phyloP scores from a whole-genome alignment of 2,329 filamentous ascomycete species.

The Diaporthe sp. region DNA sequence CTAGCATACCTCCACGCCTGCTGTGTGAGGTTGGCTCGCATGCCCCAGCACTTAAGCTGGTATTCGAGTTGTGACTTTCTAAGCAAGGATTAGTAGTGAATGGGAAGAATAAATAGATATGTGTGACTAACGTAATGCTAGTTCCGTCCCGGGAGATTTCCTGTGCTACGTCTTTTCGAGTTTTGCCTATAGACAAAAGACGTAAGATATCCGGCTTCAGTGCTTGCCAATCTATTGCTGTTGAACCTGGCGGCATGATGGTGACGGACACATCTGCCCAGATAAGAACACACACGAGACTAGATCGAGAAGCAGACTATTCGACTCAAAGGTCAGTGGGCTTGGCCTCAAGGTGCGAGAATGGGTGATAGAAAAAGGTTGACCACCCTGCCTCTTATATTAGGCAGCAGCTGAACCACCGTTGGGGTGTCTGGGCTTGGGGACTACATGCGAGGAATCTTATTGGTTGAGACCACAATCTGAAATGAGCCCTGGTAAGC shows the following conservation, averaged over 20 bases:
- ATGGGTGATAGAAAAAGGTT: too few relatives aligned
- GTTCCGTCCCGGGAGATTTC: background rate
- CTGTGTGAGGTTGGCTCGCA: background rate
- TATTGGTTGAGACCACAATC: background rate
- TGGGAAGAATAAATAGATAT: too few relatives aligned
- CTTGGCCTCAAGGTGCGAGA: too few relatives aligned
- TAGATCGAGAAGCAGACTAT: too few relatives aligned
- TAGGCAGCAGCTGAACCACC: too few relatives aligned
- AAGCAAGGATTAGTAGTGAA: background rate
- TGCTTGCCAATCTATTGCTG: background rate
- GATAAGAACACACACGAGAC: too few relatives aligned
- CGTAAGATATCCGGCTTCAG: background rate
- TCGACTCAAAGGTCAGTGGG: too few relatives aligned
- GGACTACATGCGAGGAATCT: background rate
- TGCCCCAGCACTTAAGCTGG: background rate
- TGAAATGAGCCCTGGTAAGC: background rate
- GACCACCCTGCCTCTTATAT: too few relatives aligned
- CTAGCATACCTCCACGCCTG: background rate
- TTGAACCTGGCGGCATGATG: background rate
- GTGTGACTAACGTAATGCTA: background rate
- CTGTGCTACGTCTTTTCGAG: background rate
- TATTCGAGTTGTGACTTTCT: slow-evolving; percentile 1
- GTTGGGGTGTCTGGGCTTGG: background rate
- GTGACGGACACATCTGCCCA: too few relatives aligned
- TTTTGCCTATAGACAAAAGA: background rate